These are phyloP conservation scores for Lipomyces chichibuensis DNA, from an alignment of 805 yeast species.

Conservation along the genomic window DNA sequence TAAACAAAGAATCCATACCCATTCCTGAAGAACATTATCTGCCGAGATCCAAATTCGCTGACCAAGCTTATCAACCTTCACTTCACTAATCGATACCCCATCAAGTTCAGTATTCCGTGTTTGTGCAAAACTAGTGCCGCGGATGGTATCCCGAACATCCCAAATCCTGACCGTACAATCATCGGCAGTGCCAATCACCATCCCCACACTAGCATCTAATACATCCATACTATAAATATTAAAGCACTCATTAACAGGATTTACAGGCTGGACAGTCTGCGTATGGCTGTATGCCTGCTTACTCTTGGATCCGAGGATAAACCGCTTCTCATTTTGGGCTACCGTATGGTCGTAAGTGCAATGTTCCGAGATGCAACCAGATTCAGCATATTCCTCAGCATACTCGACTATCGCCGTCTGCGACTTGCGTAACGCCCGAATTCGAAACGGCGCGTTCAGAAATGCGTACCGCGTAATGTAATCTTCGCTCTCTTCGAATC, in stretches of 20 bases:
- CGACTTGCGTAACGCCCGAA: conserved; percentile 15
- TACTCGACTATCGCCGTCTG: background rate
- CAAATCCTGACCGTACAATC: conserved; percentile 22
- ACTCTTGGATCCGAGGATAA: background rate
- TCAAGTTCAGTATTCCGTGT: conserved; percentile 8
- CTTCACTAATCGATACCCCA: conserved; percentile 8
- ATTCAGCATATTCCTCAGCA: background rate
- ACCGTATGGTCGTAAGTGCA: background rate
- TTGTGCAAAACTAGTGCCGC: conserved; percentile 11
- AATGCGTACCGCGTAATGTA: conserved; percentile 22
- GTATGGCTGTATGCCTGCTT: background rate
- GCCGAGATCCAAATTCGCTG: conserved; percentile 27
- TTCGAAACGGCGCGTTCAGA: conserved; percentile 21
- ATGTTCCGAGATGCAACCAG: background rate
- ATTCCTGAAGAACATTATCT: conserved; percentile 27
- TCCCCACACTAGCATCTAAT: conserved; percentile 16
- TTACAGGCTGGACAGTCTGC: background rate
- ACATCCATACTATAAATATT: conserved; percentile 12
- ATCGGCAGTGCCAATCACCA: conserved; percentile 28
- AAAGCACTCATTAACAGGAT: conserved; percentile 3
- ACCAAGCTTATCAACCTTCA: conserved; percentile 12
- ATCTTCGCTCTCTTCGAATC: conserved; percentile 18
- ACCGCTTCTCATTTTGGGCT: background rate
- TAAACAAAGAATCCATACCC: conserved; percentile 12
- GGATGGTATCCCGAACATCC: conserved; percentile 12